A percentile compares a stretch with the other conserved stretches of the same genome.
Evolutionary conservation across 1,284 basidiomycete species (phyloP).

Genomic region (Trametes hirsuta): DNA sequence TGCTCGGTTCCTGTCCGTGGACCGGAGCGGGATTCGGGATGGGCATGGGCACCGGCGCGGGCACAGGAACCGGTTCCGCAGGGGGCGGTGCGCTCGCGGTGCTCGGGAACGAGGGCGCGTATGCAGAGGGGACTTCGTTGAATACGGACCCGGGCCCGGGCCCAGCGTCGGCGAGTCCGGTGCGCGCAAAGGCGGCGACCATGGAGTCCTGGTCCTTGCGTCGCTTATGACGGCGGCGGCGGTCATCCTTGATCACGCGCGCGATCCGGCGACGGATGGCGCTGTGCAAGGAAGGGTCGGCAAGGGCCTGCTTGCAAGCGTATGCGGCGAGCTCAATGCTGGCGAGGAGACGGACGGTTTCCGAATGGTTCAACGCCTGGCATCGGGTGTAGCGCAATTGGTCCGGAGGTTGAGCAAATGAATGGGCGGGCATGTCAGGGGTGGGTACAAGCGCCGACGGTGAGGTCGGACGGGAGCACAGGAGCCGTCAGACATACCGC

Average conservation of each 20-base stretch:
- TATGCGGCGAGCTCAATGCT: constrained; percentile 83
- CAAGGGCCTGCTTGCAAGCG: constrained; percentile 64
- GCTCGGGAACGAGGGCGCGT: constrained; percentile 9
- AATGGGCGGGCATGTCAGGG: neutral
- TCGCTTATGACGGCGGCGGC: constrained; percentile 73
- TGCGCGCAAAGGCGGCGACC: constrained; percentile 74
- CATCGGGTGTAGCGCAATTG: neutral
- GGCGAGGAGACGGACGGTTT: constrained; percentile 76
- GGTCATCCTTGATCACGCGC: constrained; percentile 77
- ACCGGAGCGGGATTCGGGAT: constrained; percentile 18
- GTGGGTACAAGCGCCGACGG: constrained; percentile 9
- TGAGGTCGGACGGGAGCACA: constrained; percentile 1
- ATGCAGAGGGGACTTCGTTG: constrained; percentile 7
- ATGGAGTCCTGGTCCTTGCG: constrained; percentile 81
- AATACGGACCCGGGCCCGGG: neutral
- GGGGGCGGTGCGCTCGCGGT: constrained; percentile 18
- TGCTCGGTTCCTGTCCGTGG: neutral
- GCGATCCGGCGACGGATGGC: constrained; percentile 72
- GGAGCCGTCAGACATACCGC: constrained; percentile 13
- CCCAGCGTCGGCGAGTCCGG: constrained; percentile 43
- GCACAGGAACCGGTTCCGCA: constrained; percentile 23
- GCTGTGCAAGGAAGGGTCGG: constrained; percentile 63
- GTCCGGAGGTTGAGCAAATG: neutral
- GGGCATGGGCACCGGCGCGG: constrained; percentile 24
- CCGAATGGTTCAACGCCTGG: constrained; percentile 77